Evolutionary conservation across 495 filamentous ascomycete genomes (phyloP).

Genomic region (Trichoderma reesei): DNA sequence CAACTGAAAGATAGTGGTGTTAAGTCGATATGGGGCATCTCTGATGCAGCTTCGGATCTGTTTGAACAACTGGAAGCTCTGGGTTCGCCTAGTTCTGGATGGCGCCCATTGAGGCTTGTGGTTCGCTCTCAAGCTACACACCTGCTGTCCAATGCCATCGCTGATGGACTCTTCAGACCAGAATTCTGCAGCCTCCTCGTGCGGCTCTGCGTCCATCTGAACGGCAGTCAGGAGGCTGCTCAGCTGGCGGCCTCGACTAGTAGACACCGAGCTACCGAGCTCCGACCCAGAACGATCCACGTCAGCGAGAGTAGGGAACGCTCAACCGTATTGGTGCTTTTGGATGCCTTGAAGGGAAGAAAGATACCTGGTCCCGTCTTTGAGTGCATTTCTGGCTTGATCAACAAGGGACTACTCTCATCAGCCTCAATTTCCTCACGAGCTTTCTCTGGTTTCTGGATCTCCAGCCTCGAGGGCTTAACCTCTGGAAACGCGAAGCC

Average conservation of each 20-base stretch:
- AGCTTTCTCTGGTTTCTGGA: slow-evolving; percentile 5
- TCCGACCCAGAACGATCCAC: slow-evolving; percentile 21
- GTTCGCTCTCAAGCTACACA: slow-evolving; percentile 58
- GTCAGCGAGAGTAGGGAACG: neutral
- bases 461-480: neutral
- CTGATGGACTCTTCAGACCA: slow-evolving; percentile 18
- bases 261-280: slow-evolving; percentile 27
- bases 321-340: neutral
- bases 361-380: neutral
- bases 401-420: neutral
- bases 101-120: slow-evolving; percentile 54
- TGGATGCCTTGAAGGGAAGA: neutral
- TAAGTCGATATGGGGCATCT: slow-evolving; percentile 27
- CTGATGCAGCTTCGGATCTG: slow-evolving; percentile 37
- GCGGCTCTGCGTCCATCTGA: slow-evolving; percentile 29
- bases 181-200: slow-evolving; percentile 30
- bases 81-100: slow-evolving; percentile 46
- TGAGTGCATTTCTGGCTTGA: neutral
- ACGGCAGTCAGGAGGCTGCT: slow-evolving; percentile 31
- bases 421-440: neutral
- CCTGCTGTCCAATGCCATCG: slow-evolving; percentile 35
- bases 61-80: slow-evolving; percentile 59
- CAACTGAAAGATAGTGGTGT: slow-evolving; percentile 41
- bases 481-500: neutral
- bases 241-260: slow-evolving; percentile 27